These are phyloP conservation scores for Haberlea rhodopensis DNA, from an alignment of 257 asterid species.

Conservation along the genomic window DNA sequence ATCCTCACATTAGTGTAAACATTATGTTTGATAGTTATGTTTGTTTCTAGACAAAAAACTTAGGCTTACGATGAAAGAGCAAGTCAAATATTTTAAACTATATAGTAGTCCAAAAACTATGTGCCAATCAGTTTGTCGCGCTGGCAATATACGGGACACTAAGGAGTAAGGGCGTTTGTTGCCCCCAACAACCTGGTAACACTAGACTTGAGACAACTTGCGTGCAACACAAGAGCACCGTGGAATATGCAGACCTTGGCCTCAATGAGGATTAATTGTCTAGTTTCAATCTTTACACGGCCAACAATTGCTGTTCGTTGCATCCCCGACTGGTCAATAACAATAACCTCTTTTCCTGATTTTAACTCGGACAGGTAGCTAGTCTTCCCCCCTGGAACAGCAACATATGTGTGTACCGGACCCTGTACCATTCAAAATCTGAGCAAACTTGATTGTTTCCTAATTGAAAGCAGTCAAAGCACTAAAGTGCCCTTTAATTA, in stretches of 20 bases:
- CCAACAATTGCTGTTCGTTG: slow-evolving; percentile 81
- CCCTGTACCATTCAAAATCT: slow-evolving; percentile 47
- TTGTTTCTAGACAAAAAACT: neutral
- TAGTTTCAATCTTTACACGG: slow-evolving; percentile 85
- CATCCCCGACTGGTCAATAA: slow-evolving; percentile 67
- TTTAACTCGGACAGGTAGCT: slow-evolving; percentile 80
- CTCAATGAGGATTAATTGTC: slow-evolving; percentile 76
- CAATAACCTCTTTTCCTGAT: slow-evolving; percentile 72
- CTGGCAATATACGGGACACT: neutral
- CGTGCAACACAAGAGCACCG: neutral
- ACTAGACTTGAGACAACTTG: neutral
- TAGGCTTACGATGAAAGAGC: neutral
- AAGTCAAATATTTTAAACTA: too few relatives aligned
- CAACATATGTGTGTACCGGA: slow-evolving; percentile 80
- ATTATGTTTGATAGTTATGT: neutral
- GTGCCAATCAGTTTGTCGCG: neutral
- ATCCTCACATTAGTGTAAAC: neutral
- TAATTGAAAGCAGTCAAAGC: too few relatives aligned
- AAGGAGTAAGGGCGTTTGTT: neutral
- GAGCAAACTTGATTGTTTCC: neutral
- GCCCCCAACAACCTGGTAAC: neutral
- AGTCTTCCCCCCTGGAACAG: slow-evolving; percentile 77
- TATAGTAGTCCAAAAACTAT: neutral
- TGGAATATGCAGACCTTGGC: slow-evolving; percentile 54
- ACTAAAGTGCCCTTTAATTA: neutral